phyloP scores from a whole-genome alignment of 2,329 filamentous ascomycete species.

The Cercospora sojina region DNA sequence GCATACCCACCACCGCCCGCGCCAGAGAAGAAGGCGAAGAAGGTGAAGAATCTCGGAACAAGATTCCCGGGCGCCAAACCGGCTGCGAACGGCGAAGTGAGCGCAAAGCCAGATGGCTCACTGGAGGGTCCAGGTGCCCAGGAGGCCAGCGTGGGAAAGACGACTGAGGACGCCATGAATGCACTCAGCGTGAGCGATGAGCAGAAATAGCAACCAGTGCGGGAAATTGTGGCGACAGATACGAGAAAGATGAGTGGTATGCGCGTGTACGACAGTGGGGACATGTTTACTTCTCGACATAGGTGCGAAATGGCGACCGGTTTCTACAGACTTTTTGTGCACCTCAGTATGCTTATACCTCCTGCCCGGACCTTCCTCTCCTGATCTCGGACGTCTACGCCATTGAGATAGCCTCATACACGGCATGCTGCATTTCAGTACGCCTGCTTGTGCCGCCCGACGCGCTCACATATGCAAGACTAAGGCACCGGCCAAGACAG shows the following conservation, averaged over 20 bases:
- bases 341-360: not conserved
- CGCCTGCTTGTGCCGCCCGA: not conserved
- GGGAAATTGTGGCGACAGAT: not conserved
- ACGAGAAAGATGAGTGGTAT: not conserved
- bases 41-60: slow-evolving; percentile 72
- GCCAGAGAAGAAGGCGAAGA: slow-evolving; percentile 65
- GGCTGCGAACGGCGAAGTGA: slow-evolving; percentile 35
- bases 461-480: not conserved
- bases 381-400: not conserved
- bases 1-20: slow-evolving; percentile 74
- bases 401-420: not conserved
- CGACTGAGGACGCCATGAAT: slow-evolving; percentile 43
- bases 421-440: not conserved
- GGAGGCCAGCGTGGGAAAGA: slow-evolving; percentile 44
- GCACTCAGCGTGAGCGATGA: slow-evolving; percentile 33
- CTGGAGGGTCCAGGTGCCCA: slow-evolving; percentile 46
- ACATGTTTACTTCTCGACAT: not conserved
- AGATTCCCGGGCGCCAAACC: slow-evolving; percentile 55
- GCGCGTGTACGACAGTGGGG: not conserved
- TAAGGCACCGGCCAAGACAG: not conserved
- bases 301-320: not conserved
- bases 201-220: slow-evolving; percentile 24
- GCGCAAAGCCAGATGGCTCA: slow-evolving; percentile 48
- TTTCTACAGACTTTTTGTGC: not conserved
- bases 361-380: not conserved